Evolutionary conservation across 2,329 filamentous ascomycete species (phyloP).

Genomic region (Aspergillus ochraceus): DNA sequence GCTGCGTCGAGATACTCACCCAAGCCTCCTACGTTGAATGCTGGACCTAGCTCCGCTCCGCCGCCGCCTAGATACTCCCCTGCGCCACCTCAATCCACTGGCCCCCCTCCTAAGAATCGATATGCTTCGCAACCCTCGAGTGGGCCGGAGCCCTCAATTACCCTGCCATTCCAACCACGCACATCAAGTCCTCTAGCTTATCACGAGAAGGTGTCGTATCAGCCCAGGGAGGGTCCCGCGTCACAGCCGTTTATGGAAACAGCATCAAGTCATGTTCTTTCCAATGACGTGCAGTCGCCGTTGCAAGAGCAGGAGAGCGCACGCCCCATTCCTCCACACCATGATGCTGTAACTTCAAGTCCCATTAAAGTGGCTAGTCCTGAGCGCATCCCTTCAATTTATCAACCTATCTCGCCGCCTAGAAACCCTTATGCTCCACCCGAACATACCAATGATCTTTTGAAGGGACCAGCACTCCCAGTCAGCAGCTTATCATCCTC

Average conservation of each 20-base stretch:
- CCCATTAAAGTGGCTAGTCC: not conserved
- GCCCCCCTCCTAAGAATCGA: slow-evolving; percentile 31
- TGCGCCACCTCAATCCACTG: slow-evolving; percentile 41
- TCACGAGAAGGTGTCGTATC: slow-evolving; percentile 42
- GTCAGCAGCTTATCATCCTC: slow-evolving; percentile 14
- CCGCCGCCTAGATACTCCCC: slow-evolving; percentile 45
- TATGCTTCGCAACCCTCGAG: slow-evolving; percentile 42
- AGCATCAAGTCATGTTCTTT: slow-evolving; percentile 23
- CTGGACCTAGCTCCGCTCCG: slow-evolving; percentile 35
- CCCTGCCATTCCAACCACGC: slow-evolving; percentile 60
- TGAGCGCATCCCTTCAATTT: slow-evolving; percentile 6
- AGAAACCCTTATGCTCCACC: slow-evolving; percentile 34
- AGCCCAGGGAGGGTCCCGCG: slow-evolving; percentile 21
- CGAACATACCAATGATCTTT: slow-evolving; percentile 33
- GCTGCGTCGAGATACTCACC: slow-evolving; percentile 44
- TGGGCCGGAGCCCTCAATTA: slow-evolving; percentile 25
- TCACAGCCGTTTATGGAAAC: slow-evolving; percentile 27
- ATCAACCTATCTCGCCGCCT: slow-evolving; percentile 27
- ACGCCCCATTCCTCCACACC: not conserved
- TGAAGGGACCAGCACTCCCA: slow-evolving; percentile 29
- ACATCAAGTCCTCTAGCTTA: slow-evolving; percentile 66
- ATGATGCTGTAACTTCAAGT: not conserved
- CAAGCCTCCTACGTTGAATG: slow-evolving; percentile 35
- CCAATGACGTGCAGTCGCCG: slow-evolving; percentile 19
- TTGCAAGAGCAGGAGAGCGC: slow-evolving; percentile 11